phyloP scores from a whole-genome alignment of 1,284 basidiomycete species.

The Ceratobasidium sp. region DNA sequence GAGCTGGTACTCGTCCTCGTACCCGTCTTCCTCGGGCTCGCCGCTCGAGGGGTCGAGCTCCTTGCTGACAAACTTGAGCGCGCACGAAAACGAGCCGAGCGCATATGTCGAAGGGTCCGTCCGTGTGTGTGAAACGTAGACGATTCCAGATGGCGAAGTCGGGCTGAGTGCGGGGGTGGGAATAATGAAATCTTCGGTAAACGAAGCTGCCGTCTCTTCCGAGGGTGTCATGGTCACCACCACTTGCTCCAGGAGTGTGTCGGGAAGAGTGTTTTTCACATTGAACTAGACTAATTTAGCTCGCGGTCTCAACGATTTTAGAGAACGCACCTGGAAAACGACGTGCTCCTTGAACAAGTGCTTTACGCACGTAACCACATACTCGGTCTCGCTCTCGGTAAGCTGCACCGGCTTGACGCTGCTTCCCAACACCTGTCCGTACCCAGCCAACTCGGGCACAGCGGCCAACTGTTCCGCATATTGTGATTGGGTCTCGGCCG shows the following conservation, averaged over 20 bases:
- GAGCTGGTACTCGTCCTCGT: constrained; percentile 97
- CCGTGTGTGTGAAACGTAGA: constrained; percentile 95
- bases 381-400: constrained; percentile 98
- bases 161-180: constrained; percentile 75
- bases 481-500: constrained; percentile 82
- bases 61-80: constrained; percentile 97
- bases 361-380: constrained; percentile 95
- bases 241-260: constrained; percentile 94
- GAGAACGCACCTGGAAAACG: constrained; percentile 83
- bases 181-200: constrained; percentile 96
- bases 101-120: constrained; percentile 78
- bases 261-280: constrained; percentile 97
- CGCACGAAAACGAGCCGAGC: constrained; percentile 86
- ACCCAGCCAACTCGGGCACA: constrained; percentile 84
- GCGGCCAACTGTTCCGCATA: constrained; percentile 87
- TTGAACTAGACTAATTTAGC: constrained; percentile 72
- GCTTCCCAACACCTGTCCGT: constrained; percentile 90
- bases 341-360: constrained; percentile 96
- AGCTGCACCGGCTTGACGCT: constrained; percentile 80
- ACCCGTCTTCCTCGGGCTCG: constrained; percentile 96
- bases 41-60: constrained; percentile 97
- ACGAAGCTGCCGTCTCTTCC: constrained; percentile 62
- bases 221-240: constrained; percentile 91
- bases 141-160: constrained; percentile 74
- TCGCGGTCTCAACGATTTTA: neutral